Conservation (phyloP, 192 early-diverging fungal species). For the Martensiomyces pterosporus region DNA sequence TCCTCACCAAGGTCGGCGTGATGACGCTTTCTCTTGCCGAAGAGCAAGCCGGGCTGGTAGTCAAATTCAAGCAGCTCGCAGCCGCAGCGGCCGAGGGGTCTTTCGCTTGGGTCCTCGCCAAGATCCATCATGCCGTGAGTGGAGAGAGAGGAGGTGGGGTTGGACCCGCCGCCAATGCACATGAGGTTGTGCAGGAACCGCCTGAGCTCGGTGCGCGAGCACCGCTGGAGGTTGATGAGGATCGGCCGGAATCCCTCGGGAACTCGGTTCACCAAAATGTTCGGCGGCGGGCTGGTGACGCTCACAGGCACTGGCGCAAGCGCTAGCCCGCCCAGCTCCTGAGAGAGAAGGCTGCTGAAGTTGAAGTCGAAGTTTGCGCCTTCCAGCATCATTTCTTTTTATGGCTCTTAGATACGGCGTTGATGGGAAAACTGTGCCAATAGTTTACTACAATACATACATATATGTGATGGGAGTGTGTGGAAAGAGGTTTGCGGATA, state of each 20-base stretch:
- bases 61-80: slow-evolving; percentile 49
- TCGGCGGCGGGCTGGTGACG: slow-evolving; percentile 17
- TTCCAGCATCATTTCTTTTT: slow-evolving; percentile 27
- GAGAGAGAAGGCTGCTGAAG: slow-evolving; percentile 25
- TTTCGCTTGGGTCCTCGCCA: slow-evolving; percentile 5
- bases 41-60: slow-evolving; percentile 45
- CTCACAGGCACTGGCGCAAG: slow-evolving; percentile 25
- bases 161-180: slow-evolving; percentile 15
- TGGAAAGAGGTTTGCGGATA: too few relatives aligned
- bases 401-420: too few relatives aligned
- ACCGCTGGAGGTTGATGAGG: slow-evolving; percentile 37
- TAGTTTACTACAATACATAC: slow-evolving; percentile 1
- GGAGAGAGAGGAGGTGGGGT: too few relatives aligned
- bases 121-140: too few relatives aligned
- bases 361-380: slow-evolving; percentile 27
- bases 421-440: too few relatives aligned
- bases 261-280: slow-evolving; percentile 38
- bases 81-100: slow-evolving; percentile 23
- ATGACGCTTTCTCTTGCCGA: slow-evolving; percentile 22
- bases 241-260: slow-evolving; percentile 40
- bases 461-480: not conserved
- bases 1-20: slow-evolving; percentile 4
- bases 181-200: slow-evolving; percentile 39
- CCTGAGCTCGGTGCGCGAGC: slow-evolving; percentile 32
- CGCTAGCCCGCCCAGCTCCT: slow-evolving; percentile 31